Base-by-base conservation (phyloP, 495 filamentous ascomycete species). In the Daldinia concentrica region DNA sequence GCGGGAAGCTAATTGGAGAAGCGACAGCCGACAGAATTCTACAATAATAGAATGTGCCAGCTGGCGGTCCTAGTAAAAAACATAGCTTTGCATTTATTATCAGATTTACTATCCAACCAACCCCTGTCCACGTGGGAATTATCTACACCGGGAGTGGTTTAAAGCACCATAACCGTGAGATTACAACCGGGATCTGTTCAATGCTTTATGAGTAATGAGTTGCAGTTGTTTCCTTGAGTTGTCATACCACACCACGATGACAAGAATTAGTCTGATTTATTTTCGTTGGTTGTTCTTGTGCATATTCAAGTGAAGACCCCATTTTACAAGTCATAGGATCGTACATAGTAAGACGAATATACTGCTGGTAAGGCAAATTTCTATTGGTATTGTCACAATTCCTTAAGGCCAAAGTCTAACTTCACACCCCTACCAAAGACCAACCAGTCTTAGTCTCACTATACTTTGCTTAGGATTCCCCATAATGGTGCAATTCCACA, bases 51-150 rank as follows among this genome's bases (percentile, higher is more conserved):
- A 51, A 36, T 8, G 11, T 27, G 51, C 12, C 64, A 67, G 64
- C 59, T 67, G 34, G 43, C 55, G 50, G 19, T 1, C 26, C 36
- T 30, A 9, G 34, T 57, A 32, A 32, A 30, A 32, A 32, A 30
- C 12, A 54, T 54, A 0, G n/a, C 24, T 30, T 6, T 15, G 15
- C 19, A 27, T n/a, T 32, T 11, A 9, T 15, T 56, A 34, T 22
- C 7, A 27, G 17, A 34, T 39, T 34, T 9, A 14, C 19, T 58
- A 0, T 3, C 8, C 56, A 41, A 58, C 43, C 17, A 32, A 61
- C 61, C 64, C 64, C 61, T 62, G 36, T 62, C 61, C 71, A 73
- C 71, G 66, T 73, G 71, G 66, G 71, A 34, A 52, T 37, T 62
- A 22, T 65, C 56, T 56, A 73, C 50, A 14, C 51, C 14, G n/a